Percentiles rank a stretch among this genome's conserved stretches.
Evolutionary conservation across 768 basidiomycete species (phyloP).

Genomic region (Suillus paluster): DNA sequence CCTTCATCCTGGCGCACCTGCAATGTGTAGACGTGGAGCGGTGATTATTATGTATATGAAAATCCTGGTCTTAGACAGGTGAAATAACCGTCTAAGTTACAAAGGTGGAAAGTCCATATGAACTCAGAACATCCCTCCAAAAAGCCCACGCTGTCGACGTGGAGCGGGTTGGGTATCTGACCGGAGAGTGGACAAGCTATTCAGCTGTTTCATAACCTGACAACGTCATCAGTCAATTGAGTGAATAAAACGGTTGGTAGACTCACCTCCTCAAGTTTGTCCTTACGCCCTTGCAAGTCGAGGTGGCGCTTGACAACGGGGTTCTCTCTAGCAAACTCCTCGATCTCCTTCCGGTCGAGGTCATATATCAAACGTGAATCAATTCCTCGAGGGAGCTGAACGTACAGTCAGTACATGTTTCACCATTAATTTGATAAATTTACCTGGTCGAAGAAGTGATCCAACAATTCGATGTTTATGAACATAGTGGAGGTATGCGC

Average conservation of each 20-base stretch:
- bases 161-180: slow-evolving; percentile 77
- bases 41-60: slow-evolving; percentile 19
- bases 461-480: slow-evolving; percentile 97
- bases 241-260: not conserved
- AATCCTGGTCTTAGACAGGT: too few relatives aligned
- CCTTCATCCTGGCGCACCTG: too few relatives aligned
- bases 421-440: slow-evolving; percentile 21
- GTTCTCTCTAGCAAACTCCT: slow-evolving; percentile 94
- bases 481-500: slow-evolving; percentile 97
- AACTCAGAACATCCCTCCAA: slow-evolving; percentile 70
- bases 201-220: slow-evolving; percentile 95
- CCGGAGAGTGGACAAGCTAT: slow-evolving; percentile 87
- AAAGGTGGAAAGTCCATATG: slow-evolving; percentile 8
- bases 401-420: not conserved
- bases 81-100: slow-evolving; percentile 4
- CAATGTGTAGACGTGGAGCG: slow-evolving; percentile 17
- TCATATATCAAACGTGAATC: slow-evolving; percentile 93
- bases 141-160: slow-evolving; percentile 77
- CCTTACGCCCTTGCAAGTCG: slow-evolving; percentile 94
- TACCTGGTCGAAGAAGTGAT: slow-evolving; percentile 99
- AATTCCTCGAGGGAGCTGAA: slow-evolving; percentile 95
- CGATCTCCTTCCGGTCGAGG: slow-evolving; percentile 87
- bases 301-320: slow-evolving; percentile 85
- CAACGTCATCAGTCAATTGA: slow-evolving; percentile 12
- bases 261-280: slow-evolving; percentile 91